Evolutionary conservation across 257 asterid species (phyloP).

Genomic region (Fraxinus americana): DNA sequence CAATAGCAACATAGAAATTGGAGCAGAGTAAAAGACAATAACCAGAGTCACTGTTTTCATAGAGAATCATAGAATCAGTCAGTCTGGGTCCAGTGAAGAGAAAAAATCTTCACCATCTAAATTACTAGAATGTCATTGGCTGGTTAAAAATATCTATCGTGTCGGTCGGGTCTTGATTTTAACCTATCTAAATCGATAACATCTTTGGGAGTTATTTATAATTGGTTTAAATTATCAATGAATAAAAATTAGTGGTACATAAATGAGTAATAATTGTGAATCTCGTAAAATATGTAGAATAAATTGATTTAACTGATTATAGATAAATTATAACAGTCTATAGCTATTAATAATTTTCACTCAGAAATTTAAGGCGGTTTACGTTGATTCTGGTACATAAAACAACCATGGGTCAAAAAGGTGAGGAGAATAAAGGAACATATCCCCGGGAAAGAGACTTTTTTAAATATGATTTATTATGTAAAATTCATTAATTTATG

Average conservation of each 20-base stretch:
- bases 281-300: too few relatives aligned
- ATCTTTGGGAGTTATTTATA: too few relatives aligned
- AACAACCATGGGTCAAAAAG: too few relatives aligned
- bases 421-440: neutral
- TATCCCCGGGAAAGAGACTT: neutral
- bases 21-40: slow-evolving; percentile 13
- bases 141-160: slow-evolving; percentile 13
- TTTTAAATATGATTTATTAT: neutral
- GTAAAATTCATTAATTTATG: neutral
- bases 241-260: too few relatives aligned
- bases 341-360: neutral
- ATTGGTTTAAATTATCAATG: too few relatives aligned
- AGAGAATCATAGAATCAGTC: slow-evolving; percentile 9
- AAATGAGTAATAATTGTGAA: too few relatives aligned
- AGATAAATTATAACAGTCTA: too few relatives aligned
- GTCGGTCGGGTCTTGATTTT: neutral
- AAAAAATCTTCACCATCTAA: neutral
- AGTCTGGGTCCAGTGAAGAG: neutral
- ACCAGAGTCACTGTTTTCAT: slow-evolving; percentile 7
- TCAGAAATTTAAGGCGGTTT: neutral
- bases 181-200: too few relatives aligned
- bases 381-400: neutral
- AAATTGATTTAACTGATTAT: too few relatives aligned
- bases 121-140: neutral
- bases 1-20: slow-evolving; percentile 22